Base-by-base conservation (phyloP, 1,284 basidiomycete species). In the Bondarzewia mesenterica region DNA sequence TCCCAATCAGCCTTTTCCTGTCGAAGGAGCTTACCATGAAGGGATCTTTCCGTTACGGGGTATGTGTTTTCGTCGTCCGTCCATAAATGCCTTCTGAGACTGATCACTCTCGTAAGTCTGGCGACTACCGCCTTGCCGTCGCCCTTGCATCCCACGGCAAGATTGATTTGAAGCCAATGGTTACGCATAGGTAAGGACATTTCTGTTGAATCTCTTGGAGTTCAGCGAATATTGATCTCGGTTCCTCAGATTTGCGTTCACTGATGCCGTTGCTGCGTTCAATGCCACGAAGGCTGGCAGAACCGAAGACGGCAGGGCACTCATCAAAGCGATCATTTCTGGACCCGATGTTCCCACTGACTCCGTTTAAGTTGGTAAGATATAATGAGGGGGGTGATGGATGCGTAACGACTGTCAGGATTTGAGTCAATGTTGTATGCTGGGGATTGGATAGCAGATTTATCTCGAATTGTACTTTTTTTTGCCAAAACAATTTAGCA, bases 31-130 rank as follows among this genome's bases (percentile, higher is more conserved):
- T 95, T 27, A 78, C 75, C 53, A 73, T 92, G 64, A 86, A 84
- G 58, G 91, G 91, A 41, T 90, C 88, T 15, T 93, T 93, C 84
- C 84, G 91, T 53, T 93, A 89, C 56, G 87, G 85, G 8, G 83
- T 87, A 66, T 49, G 80, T 51, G n/a, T 39, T 38, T 38, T 5
- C 44, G 39, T 47, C 8, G 40, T 44, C 40, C 8, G 49, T 48
- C 47, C 23, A 5, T 42, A 7, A 48, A 7, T 15, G 22, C 37
- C 36, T 7, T 41, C 15, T 23, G 12, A 36, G 29, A 12, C 29
- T 32, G n/a, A n/a, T n/a, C n/a, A 10, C 29, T n/a, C n/a, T 32
- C 29, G n/a, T 29, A 46, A 88, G 85, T 80, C 87, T 42, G 90
- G 89, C 22, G 85, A 88, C 69, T 94, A 94, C 65, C 80, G 83